Percentiles rank a stretch among this genome's conserved stretches.
Conservation (phyloP, 768 basidiomycete species). For the Favolaschia claudopus region DNA sequence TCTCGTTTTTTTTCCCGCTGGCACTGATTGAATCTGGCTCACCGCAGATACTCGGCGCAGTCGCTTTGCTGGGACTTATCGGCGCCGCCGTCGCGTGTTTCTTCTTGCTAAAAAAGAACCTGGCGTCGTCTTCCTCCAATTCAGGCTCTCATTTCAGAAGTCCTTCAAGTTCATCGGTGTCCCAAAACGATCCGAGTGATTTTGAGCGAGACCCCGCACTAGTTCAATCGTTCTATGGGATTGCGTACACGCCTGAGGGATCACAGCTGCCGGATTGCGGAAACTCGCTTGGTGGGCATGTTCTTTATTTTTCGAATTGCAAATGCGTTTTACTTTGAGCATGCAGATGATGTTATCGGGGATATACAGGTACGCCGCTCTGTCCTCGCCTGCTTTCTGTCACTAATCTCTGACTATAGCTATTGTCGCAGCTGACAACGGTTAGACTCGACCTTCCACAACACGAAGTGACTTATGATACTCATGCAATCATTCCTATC, state of each 20-base stretch:
- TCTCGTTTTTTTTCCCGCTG: background rate
- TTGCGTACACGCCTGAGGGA: slow-evolving; percentile 86
- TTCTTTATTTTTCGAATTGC: background rate
- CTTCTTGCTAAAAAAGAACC: slow-evolving; percentile 58
- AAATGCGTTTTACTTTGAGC: background rate
- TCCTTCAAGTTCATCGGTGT: slow-evolving; percentile 27
- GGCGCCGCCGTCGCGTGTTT: slow-evolving; percentile 61
- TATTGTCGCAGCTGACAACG: slow-evolving; percentile 86
- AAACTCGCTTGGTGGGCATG: slow-evolving; percentile 49
- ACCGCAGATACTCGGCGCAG: slow-evolving; percentile 56
- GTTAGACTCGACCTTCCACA: slow-evolving; percentile 38
- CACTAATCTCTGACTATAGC: slow-evolving; percentile 44
- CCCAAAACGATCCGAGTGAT: slow-evolving; percentile 63
- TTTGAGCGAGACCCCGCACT: slow-evolving; percentile 76
- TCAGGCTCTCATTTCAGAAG: slow-evolving; percentile 23
- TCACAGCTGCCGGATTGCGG: slow-evolving; percentile 79
- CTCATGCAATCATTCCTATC: background rate
- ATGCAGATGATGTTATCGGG: slow-evolving; percentile 61
- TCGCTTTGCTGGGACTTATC: slow-evolving; percentile 49
- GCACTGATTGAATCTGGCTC: background rate
- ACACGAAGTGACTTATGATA: too few relatives aligned
- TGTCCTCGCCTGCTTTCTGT: background rate
- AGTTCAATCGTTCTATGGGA: slow-evolving; percentile 80
- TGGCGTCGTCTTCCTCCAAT: slow-evolving; percentile 35
- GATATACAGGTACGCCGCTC: slow-evolving; percentile 68